A percentile compares a stretch with the other conserved stretches of the same genome.
Evolutionary conservation across 805 yeast species (phyloP).

Genomic region (Candida verbasci): DNA sequence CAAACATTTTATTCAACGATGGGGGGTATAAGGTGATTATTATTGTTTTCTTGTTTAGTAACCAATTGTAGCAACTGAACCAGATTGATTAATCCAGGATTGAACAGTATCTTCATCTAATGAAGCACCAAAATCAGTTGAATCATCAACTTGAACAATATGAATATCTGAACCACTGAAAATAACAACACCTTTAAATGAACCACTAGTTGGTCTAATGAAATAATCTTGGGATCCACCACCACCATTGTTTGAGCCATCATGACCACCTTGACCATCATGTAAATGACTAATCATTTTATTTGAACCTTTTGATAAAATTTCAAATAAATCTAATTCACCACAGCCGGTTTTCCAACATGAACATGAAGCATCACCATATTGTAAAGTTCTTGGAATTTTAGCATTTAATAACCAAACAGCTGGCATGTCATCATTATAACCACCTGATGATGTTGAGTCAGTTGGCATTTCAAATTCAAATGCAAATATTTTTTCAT

Average conservation of each 20-base stretch:
- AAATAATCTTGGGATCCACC: constrained; percentile 89
- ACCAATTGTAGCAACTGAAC: constrained; percentile 40
- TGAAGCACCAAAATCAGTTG: constrained; percentile 42
- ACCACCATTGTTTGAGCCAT: constrained; percentile 53
- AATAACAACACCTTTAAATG: constrained; percentile 88
- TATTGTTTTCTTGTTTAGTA: constrained; percentile 12
- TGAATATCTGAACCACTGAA: constrained; percentile 57
- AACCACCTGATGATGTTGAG: constrained; percentile 37
- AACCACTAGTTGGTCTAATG: constrained; percentile 69
- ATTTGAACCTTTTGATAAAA: constrained; percentile 70
- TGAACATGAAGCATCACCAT: constrained; percentile 80
- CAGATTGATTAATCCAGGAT: constrained; percentile 52
- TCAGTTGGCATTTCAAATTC: constrained; percentile 93
- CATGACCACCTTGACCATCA: constrained; percentile 68
- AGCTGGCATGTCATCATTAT: constrained; percentile 95
- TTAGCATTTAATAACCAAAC: constrained; percentile 93
- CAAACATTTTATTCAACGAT: too few species aligned
- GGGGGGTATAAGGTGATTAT: too few species aligned
- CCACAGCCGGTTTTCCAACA: constrained; percentile 99
- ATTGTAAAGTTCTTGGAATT: constrained; percentile 94
- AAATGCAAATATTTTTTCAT: constrained; percentile 79
- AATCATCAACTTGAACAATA: constrained; percentile 57
- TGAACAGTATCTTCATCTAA: constrained; percentile 44
- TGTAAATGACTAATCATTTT: constrained; percentile 80
- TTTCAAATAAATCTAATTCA: constrained; percentile 92